phyloP scores from a whole-genome alignment of 2,329 filamentous ascomycete genomes.

The Claviceps cyperi region DNA sequence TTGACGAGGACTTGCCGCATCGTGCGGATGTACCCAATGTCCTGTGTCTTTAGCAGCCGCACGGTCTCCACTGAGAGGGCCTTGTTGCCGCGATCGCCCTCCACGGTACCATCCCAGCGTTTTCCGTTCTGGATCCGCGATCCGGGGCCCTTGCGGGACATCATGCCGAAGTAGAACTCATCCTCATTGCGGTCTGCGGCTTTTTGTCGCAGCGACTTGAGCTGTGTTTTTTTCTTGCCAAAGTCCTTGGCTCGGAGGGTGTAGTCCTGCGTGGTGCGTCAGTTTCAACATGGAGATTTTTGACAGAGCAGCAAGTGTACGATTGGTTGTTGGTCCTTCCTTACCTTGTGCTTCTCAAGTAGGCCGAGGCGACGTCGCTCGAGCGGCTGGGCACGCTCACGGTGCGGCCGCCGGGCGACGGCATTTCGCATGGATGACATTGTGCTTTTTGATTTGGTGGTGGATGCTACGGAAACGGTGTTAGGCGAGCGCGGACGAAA shows the following conservation, averaged over 20 bases:
- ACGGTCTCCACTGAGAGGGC: constrained; percentile 42
- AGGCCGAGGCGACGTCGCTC: constrained; percentile 79
- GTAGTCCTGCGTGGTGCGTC: constrained; percentile 37
- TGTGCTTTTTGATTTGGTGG: neutral
- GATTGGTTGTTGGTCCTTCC: constrained; percentile 3
- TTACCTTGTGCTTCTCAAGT: constrained; percentile 85
- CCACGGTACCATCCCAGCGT: constrained; percentile 39
- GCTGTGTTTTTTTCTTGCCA: constrained; percentile 47
- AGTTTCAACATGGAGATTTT: neutral
- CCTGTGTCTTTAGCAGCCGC: constrained; percentile 53
- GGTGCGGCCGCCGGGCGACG: constrained; percentile 70
- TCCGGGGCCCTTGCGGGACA: constrained; percentile 43
- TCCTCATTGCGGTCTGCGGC: constrained; percentile 54
- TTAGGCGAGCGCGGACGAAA: no score
- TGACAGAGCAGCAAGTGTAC: neutral
- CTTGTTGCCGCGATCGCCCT: constrained; percentile 43
- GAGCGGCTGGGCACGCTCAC: constrained; percentile 75
- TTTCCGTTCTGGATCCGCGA: constrained; percentile 33
- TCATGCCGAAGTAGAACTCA: constrained; percentile 61
- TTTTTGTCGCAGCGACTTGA: constrained; percentile 45
- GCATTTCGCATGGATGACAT: constrained; percentile 49
- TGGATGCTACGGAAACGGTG: neutral
- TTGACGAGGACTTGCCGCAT: constrained; percentile 45
- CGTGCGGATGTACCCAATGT: constrained; percentile 49
- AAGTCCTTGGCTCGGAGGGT: constrained; percentile 50